Percentiles rank a stretch among this genome's conserved stretches.
Evolutionary conservation across 73 alveolate species (phyloP).

Genomic region (Paramecium octaurelia): DNA sequence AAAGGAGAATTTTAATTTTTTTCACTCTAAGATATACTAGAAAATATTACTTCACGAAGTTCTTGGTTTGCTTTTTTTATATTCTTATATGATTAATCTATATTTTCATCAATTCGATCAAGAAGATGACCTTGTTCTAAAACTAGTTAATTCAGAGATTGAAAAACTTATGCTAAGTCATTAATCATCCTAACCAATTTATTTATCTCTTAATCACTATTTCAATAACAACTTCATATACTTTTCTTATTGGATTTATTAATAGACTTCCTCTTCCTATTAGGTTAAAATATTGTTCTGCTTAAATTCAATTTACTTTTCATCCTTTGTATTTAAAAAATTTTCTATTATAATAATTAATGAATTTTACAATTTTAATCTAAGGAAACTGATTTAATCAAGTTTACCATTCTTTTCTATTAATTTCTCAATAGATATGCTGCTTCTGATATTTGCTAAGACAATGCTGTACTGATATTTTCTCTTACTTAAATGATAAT

Average conservation of each 20-base stretch:
- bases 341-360: background rate
- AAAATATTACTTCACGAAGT: constrained; percentile 62
- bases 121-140: constrained; percentile 92
- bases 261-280: background rate
- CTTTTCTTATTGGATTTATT: background rate
- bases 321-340: background rate
- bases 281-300: background rate
- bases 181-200: constrained; percentile 71
- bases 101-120: constrained; percentile 91
- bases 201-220: constrained; percentile 81
- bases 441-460: background rate
- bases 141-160: constrained; percentile 84
- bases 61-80: constrained; percentile 72
- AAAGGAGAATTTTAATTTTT: background rate
- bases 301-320: background rate
- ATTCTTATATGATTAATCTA: constrained; percentile 78
- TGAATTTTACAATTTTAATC: background rate
- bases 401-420: background rate
- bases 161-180: constrained; percentile 86
- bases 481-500: background rate
- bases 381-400: background rate
- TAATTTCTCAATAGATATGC: background rate
- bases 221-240: background rate
- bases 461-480: background rate
- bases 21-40: background rate